Evolutionary conservation across 441 rosid species (phyloP).

Genomic region (Theobroma grandiflorum): DNA sequence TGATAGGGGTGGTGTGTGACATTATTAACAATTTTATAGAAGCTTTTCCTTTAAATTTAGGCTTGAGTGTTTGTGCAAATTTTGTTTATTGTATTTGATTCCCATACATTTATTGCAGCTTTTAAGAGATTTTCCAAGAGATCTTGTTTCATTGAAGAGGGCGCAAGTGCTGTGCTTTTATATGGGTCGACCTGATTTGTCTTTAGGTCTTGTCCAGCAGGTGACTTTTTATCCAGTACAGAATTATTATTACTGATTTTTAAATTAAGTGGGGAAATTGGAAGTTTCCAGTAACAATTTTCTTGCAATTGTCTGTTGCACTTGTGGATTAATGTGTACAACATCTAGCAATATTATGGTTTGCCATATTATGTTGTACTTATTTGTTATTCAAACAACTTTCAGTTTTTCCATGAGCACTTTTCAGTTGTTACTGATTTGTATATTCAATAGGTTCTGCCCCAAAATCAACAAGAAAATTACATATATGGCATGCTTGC

Average conservation of each 20-base stretch:
- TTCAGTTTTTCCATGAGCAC: not conserved
- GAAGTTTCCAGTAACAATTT: not conserved
- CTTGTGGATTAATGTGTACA: not conserved
- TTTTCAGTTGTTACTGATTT: slow-evolving; percentile 8
- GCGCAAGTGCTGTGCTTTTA: slow-evolving; percentile 78
- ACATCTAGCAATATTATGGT: not conserved
- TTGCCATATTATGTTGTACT: not conserved
- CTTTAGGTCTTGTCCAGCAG: slow-evolving; percentile 72
- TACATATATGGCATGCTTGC: slow-evolving; percentile 87
- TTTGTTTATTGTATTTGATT: slow-evolving; percentile 28
- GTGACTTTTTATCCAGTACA: slow-evolving; percentile 41
- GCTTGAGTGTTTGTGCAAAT: slow-evolving; percentile 9
- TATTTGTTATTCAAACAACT: not conserved
- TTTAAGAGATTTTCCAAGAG: slow-evolving; percentile 71
- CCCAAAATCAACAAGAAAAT: slow-evolving; percentile 65
- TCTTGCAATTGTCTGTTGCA: not conserved
- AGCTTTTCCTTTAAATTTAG: slow-evolving; percentile 21
- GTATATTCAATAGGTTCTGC: slow-evolving; percentile 60
- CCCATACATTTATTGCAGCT: slow-evolving; percentile 56
- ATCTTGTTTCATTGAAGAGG: slow-evolving; percentile 77
- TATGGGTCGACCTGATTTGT: slow-evolving; percentile 72
- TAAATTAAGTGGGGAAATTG: not conserved
- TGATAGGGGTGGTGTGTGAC: not conserved
- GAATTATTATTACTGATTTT: slow-evolving; percentile 18
- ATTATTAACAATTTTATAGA: not conserved